A percentile compares a stretch with the other conserved stretches of the same genome.
phyloP scores from a whole-genome alignment of 441 rosid species.

The Jatropha multifida region DNA sequence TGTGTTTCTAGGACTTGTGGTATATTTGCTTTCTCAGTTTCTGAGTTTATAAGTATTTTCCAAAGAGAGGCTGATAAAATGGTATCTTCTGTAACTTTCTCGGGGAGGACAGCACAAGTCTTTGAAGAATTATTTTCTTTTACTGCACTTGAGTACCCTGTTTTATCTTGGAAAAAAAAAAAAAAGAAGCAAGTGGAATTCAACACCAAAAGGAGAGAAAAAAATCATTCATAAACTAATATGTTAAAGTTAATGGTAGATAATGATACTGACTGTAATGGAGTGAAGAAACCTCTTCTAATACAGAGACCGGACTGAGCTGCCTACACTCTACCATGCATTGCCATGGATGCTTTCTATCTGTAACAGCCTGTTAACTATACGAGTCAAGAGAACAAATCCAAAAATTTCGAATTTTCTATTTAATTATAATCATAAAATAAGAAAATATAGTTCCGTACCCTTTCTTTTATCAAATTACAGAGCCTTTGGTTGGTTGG shows the following conservation, averaged over 20 bases:
- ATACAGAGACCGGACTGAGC: slow-evolving; percentile 32
- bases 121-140: slow-evolving; percentile 23
- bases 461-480: slow-evolving; percentile 28
- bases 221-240: background rate
- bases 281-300: slow-evolving; percentile 24
- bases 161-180: background rate
- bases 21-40: slow-evolving; percentile 21
- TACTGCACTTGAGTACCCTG: slow-evolving; percentile 11
- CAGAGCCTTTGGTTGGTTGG: slow-evolving; percentile 12
- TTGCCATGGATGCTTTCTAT: slow-evolving; percentile 25
- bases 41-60: slow-evolving; percentile 27
- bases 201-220: background rate
- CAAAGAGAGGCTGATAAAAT: slow-evolving; percentile 36
- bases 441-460: slow-evolving; percentile 5
- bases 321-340: slow-evolving; percentile 27
- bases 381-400: slow-evolving; percentile 16
- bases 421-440: background rate
- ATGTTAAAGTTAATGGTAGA: background rate
- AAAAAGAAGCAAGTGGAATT: slow-evolving; percentile 2
- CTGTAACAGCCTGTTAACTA: slow-evolving; percentile 39
- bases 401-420: background rate
- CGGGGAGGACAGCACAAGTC: slow-evolving; percentile 8
- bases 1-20: slow-evolving; percentile 15
- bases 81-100: slow-evolving; percentile 37
- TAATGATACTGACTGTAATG: slow-evolving; percentile 21